These are phyloP conservation scores for Schizosaccharomyces japonicus DNA, from an alignment of 805 yeast genomes.

Conservation along the genomic window DNA sequence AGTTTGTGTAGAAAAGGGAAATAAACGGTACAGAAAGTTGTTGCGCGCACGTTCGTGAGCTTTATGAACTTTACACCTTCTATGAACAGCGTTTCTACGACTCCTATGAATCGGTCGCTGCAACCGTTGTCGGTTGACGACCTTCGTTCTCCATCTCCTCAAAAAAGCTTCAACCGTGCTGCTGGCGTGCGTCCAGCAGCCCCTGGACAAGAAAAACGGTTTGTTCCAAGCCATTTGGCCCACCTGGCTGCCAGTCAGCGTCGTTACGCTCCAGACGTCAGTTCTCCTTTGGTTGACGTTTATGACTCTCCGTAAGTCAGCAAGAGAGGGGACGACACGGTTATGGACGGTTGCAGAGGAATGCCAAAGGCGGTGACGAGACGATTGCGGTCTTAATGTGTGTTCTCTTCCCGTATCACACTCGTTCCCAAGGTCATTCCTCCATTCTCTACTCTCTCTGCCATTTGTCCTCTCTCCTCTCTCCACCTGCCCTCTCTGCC, in stretches of 20 bases:
- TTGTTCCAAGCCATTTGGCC: background rate
- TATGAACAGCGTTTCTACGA: too few species aligned
- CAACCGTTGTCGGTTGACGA: constrained; percentile 1
- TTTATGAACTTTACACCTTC: too few species aligned
- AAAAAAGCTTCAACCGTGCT: background rate
- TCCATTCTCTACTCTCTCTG: too few species aligned
- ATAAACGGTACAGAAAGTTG: too few species aligned
- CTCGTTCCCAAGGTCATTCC: background rate
- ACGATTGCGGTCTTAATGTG: background rate
- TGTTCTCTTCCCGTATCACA: background rate
- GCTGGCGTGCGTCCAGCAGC: background rate
- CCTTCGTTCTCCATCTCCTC: background rate
- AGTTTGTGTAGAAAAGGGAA: too few species aligned
- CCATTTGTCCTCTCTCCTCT: too few species aligned
- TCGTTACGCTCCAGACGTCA: background rate
- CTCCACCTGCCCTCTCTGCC: too few species aligned
- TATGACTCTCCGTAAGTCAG: background rate
- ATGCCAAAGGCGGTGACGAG: background rate
- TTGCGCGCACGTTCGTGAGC: too few species aligned
- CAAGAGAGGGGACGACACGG: too few species aligned
- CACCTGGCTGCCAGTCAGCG: background rate
- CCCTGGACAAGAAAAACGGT: background rate
- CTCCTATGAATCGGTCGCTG: too few species aligned
- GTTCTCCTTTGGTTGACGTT: background rate
- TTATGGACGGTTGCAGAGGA: background rate